phyloP scores from a whole-genome alignment of 768 basidiomycete genomes.

The Suillus placidus region DNA sequence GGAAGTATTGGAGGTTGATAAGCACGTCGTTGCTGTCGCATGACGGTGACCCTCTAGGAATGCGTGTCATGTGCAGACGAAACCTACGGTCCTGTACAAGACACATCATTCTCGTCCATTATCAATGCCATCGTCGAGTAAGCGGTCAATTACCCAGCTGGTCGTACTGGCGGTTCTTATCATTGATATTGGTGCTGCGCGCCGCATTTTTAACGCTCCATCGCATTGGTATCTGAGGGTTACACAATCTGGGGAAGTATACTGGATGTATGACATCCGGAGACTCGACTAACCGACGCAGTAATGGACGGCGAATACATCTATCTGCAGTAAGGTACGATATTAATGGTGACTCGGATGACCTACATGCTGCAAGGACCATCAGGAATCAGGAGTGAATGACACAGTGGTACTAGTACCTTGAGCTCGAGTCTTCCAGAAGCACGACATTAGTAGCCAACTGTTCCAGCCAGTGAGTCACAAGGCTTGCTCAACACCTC shows the following conservation, averaged over 20 bases:
- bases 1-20: neutral
- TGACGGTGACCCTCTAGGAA: neutral
- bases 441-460: neutral
- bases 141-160: neutral
- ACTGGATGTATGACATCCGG: neutral
- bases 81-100: too few relatives aligned
- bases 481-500: neutral
- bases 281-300: too few relatives aligned
- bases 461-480: neutral
- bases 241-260: neutral
- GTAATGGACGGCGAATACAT: too few relatives aligned
- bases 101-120: too few relatives aligned
- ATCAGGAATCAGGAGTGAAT: too few relatives aligned
- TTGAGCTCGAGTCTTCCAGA: too few relatives aligned
- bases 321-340: too few relatives aligned
- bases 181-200: too few relatives aligned
- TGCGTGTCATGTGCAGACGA: neutral
- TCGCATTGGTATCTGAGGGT: neutral
- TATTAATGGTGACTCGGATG: too few relatives aligned
- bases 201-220: too few relatives aligned
- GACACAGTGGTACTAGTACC: too few relatives aligned
- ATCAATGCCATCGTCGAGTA: neutral
- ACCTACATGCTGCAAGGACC: too few relatives aligned
- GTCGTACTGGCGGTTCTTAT: neutral
- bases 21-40: neutral